These are phyloP conservation scores for Miscanthus lutarioriparius DNA, from an alignment of 176 grass and related monocot species.

Conservation along the genomic window DNA sequence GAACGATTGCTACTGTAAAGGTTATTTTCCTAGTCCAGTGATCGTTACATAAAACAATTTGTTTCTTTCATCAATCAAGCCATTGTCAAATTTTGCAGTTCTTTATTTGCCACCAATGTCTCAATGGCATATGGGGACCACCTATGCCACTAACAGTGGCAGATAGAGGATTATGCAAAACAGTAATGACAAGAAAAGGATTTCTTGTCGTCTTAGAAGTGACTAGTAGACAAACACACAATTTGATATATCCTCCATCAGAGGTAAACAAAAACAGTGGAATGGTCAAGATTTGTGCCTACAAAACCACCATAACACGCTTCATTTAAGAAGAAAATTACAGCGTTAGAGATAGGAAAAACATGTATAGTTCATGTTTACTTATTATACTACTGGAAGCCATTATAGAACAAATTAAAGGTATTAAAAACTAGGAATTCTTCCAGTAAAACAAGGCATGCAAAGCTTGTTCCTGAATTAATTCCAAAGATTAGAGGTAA, in stretches of 20 bases:
- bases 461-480: not conserved
- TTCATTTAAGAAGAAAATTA: not conserved
- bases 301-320: not conserved
- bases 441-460: not conserved
- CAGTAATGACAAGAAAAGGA: not conserved
- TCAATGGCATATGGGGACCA: not conserved
- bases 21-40: conserved; percentile 7
- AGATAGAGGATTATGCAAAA: not conserved
- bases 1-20: not conserved
- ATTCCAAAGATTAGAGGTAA: conserved; percentile 12
- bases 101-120: not conserved
- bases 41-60: not conserved
- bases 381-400: not conserved
- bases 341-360: not conserved
- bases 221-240: not conserved
- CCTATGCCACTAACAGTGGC: not conserved
- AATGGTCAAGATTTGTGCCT: not conserved
- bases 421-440: not conserved
- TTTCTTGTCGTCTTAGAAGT: too few species aligned
- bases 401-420: not conserved
- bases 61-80: not conserved
- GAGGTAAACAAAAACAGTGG: not conserved
- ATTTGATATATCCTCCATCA: not conserved
- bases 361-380: not conserved
- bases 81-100: not conserved